Base-by-base conservation (phyloP, 345 rosid genomes). In the Eucalyptus victrix region DNA sequence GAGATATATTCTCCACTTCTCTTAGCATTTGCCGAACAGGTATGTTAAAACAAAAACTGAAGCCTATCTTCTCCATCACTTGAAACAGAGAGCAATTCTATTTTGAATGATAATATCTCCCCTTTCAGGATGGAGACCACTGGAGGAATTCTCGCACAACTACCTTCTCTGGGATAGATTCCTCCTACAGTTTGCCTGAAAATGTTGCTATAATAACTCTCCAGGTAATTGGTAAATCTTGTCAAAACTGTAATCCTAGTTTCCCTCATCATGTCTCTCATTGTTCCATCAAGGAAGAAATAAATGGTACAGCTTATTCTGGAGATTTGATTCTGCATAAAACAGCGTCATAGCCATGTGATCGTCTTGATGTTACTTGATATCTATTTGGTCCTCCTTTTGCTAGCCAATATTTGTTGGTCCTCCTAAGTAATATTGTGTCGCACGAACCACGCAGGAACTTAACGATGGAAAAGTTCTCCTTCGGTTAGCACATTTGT, bases 1-100 rank as follows among this genome's bases (percentile, higher is more conserved):
- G 98, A 97, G 93, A 95, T 97, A 93, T 97, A 96, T 94, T 97
- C 99, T 21, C 99, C 99, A 18, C 95, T 96, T 87, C 91, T 97
- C 86, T 92, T 97, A 90, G 99, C 99, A 72, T 96, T 97, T 92
- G 91, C 97, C 80, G 94, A 96, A 91, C 96, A 95, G 96, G 98
- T 90, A 88, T 28, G 30, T 24, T 19, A 34, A 87, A 58, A 13
- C 26, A 69, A n/a, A 50, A 44, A 30, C 50, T 42, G 21, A n/a
- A n/a, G 45, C 56, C 32, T 47, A 24, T 86, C 42, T 24, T 42
- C 76, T 37, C 49, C 23, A 17, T 89, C 85, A n/a, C 67, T 40
- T 47, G 83, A 23, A 87, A 60, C 49, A 34, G 87, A 65, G 53
- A 49, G 45, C 42, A 49, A 67, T 47, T n/a, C 19, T 51, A 86